phyloP scores from a whole-genome alignment of 208 protist genomes.

The Trypanosomatidae sp. region DNA sequence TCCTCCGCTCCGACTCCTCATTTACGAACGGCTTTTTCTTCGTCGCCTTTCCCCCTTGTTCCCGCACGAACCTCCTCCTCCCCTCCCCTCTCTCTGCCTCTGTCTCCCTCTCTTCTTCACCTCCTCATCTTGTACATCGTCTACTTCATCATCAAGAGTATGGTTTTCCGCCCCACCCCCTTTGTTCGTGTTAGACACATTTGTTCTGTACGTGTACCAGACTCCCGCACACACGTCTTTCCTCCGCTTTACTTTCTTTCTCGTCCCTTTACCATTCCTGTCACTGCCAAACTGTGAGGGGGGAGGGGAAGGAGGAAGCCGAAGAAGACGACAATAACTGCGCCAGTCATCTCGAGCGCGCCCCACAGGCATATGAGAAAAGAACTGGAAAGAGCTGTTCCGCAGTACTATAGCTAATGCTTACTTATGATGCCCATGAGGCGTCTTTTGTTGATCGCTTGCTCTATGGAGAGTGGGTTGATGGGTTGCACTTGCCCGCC shows the following conservation, averaged over 20 bases:
- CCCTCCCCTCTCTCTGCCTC: neutral
- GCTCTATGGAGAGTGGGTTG: neutral
- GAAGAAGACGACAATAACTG: neutral
- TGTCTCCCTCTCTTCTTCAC: neutral
- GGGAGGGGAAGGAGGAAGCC: neutral
- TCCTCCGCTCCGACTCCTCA: neutral
- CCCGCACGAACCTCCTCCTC: neutral
- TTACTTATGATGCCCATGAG: neutral
- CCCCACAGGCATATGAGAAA: neutral
- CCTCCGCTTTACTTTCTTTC: neutral
- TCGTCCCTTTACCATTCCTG: neutral
- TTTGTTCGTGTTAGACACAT: conserved; percentile 2
- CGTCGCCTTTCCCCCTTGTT: neutral
- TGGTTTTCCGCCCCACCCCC: neutral
- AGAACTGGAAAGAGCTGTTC: neutral
- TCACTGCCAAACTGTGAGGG: neutral
- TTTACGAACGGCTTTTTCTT: neutral
- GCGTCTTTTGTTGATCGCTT: neutral
- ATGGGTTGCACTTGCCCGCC: neutral
- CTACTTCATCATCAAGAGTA: neutral
- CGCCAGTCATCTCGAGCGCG: neutral
- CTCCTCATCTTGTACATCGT: neutral
- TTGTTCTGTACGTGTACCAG: neutral
- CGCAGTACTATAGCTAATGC: neutral
- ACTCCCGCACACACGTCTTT: neutral